These are phyloP conservation scores for Kwoniella bestiolae DNA, from an alignment of 768 basidiomycete species.

Conservation along the genomic window DNA sequence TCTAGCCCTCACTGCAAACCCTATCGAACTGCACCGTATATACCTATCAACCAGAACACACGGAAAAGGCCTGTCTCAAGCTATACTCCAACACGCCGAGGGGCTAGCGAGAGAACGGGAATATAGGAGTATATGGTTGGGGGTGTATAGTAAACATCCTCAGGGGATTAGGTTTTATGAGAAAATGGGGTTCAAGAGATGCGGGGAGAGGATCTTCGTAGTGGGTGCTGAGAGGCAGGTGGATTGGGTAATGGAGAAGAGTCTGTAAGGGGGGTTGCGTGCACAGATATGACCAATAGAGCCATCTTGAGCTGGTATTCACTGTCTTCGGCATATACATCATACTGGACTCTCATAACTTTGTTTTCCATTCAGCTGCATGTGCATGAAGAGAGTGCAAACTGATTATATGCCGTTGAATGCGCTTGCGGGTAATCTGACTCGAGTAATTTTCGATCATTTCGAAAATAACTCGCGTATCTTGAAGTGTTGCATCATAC, in stretches of 20 bases:
- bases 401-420: no score
- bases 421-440: no score
- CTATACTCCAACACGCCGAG: slow-evolving; percentile 13
- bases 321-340: no score
- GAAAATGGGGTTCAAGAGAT: slow-evolving; percentile 25
- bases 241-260: slow-evolving; percentile 23
- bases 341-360: no score
- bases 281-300: no score
- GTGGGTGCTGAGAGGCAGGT: slow-evolving; percentile 12
- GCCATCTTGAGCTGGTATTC: no score
- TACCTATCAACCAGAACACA: slow-evolving; percentile 16
- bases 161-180: slow-evolving; percentile 25
- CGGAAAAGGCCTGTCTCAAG: slow-evolving; percentile 9
- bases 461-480: no score
- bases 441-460: no score
- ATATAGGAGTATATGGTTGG: slow-evolving; percentile 23
- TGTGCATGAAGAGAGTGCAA: no score
- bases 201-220: slow-evolving; percentile 18
- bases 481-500: no score
- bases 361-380: no score
- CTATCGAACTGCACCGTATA: slow-evolving; percentile 18
- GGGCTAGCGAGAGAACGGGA: neutral
- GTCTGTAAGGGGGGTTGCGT: no score
- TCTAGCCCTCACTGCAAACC: neutral
- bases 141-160: slow-evolving; percentile 22